Conservation (phyloP, 2,329 filamentous ascomycete species). For the Aspergillus amoenus region DNA sequence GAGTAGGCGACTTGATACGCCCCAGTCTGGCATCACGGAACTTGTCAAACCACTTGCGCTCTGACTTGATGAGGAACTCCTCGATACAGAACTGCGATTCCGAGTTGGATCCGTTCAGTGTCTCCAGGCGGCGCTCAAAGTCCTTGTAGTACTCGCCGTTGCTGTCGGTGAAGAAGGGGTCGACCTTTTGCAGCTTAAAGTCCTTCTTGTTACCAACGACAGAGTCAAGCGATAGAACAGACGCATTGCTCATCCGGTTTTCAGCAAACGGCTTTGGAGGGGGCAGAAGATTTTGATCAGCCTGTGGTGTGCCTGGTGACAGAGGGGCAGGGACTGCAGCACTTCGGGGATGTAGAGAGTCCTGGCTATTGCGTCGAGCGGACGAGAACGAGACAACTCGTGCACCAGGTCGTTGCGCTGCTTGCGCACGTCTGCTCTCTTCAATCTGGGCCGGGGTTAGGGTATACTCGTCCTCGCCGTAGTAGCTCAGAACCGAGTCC, state of each 20-base stretch:
- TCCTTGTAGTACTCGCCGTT: slow-evolving; percentile 60
- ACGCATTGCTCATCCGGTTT: slow-evolving; percentile 50
- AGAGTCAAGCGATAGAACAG: slow-evolving; percentile 50
- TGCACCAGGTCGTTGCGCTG: slow-evolving; percentile 4
- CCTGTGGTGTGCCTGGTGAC: slow-evolving; percentile 27
- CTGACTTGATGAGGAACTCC: slow-evolving; percentile 62
- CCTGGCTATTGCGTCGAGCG: slow-evolving; percentile 25
- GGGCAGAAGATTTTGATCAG: slow-evolving; percentile 31
- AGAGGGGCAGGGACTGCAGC: slow-evolving; percentile 20
- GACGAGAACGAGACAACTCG: no score
- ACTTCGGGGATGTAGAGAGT: slow-evolving; percentile 17
- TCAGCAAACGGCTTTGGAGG: slow-evolving; percentile 15
- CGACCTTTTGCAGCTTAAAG: slow-evolving; percentile 62
- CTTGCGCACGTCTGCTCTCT: slow-evolving; percentile 25
- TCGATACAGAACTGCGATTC: slow-evolving; percentile 63
- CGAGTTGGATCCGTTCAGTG: slow-evolving; percentile 57
- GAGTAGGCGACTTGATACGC: slow-evolving; percentile 44
- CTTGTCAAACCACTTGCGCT: slow-evolving; percentile 65
- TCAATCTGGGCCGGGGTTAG: slow-evolving; percentile 36
- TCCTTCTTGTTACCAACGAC: slow-evolving; percentile 55
- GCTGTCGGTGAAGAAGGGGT: slow-evolving; percentile 66
- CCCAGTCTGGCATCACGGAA: slow-evolving; percentile 61
- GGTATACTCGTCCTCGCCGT: slow-evolving; percentile 40
- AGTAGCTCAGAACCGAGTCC: slow-evolving; percentile 35
- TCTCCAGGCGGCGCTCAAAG: slow-evolving; percentile 59